phyloP scores from a whole-genome alignment of 257 asterid species.

The Plantago ovata region DNA sequence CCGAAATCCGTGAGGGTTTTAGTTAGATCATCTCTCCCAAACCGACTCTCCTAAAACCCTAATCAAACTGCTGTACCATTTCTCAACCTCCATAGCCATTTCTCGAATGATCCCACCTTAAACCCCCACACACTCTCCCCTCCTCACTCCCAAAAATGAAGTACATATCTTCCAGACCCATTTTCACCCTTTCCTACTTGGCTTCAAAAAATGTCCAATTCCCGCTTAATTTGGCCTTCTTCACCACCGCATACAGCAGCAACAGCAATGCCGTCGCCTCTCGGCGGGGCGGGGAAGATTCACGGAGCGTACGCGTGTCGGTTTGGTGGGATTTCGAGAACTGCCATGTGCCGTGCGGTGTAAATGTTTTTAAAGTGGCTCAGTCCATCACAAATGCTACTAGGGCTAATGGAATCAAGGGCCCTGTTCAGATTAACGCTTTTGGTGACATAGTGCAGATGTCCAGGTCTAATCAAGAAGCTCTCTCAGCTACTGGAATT shows the following conservation, averaged over 20 bases:
- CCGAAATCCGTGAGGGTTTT: too few species aligned
- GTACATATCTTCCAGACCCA: slow-evolving; percentile 28
- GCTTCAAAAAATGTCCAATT: slow-evolving; percentile 21
- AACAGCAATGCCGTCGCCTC: slow-evolving; percentile 18
- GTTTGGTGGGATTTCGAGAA: slow-evolving; percentile 99
- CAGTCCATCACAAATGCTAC: slow-evolving; percentile 65
- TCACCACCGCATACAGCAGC: slow-evolving; percentile 25
- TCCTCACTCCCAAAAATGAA: slow-evolving; percentile 25
- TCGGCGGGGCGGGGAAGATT: slow-evolving; percentile 70
- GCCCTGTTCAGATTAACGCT: slow-evolving; percentile 86
- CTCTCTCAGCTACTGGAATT: slow-evolving; percentile 81
- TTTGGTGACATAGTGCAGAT: slow-evolving; percentile 84
- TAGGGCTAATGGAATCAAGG: slow-evolving; percentile 79
- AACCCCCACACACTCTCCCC: too few species aligned
- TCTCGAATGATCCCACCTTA: too few species aligned
- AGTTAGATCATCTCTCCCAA: too few species aligned
- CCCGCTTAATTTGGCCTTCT: slow-evolving; percentile 23
- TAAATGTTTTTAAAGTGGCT: slow-evolving; percentile 58
- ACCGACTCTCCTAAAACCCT: too few species aligned
- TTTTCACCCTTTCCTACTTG: slow-evolving; percentile 31
- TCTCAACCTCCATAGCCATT: too few species aligned
- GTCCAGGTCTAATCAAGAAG: slow-evolving; percentile 75
- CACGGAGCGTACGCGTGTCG: slow-evolving; percentile 73
- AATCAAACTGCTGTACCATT: too few species aligned
- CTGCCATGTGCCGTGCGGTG: slow-evolving; percentile 52